Conservation (phyloP, 768 basidiomycete species). For the Boletus coccyginus region DNA sequence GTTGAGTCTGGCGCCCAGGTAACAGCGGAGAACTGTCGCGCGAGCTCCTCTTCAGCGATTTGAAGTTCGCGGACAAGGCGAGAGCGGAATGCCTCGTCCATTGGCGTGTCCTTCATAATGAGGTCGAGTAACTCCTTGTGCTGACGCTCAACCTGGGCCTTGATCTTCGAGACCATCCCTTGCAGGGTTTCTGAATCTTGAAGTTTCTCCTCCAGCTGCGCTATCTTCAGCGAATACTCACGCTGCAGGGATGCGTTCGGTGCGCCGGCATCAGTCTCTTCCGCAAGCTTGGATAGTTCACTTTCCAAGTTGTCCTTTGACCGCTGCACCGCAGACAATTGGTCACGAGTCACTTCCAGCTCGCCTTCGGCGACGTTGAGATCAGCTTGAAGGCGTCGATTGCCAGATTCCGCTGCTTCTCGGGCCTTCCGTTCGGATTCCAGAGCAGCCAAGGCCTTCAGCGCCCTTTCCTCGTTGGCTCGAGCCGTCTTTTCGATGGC, state of each 20-base stretch:
- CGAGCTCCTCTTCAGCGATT: slow-evolving; percentile 46
- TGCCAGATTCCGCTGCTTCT: slow-evolving; percentile 62
- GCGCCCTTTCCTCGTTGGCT: slow-evolving; percentile 58
- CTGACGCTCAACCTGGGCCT: slow-evolving; percentile 61
- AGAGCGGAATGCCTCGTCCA: slow-evolving; percentile 60
- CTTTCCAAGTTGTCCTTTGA: slow-evolving; percentile 66
- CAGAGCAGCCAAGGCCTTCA: slow-evolving; percentile 53
- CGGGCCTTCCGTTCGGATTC: slow-evolving; percentile 67
- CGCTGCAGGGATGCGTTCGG: slow-evolving; percentile 60
- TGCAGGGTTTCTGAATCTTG: slow-evolving; percentile 54
- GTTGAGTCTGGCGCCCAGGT: slow-evolving; percentile 34
- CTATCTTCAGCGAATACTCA: slow-evolving; percentile 61
- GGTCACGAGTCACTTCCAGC: slow-evolving; percentile 51
- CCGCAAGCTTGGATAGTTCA: slow-evolving; percentile 64
- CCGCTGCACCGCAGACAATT: slow-evolving; percentile 49
- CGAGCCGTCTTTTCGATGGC: slow-evolving; percentile 66
- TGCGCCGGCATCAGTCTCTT: slow-evolving; percentile 51
- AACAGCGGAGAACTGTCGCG: slow-evolving; percentile 21
- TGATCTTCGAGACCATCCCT: slow-evolving; percentile 51
- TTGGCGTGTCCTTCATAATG: slow-evolving; percentile 53
- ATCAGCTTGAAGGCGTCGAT: slow-evolving; percentile 59
- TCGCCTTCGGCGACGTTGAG: slow-evolving; percentile 56
- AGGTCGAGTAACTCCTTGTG: slow-evolving; percentile 72
- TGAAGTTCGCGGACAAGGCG: slow-evolving; percentile 63
- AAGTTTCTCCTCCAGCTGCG: slow-evolving; percentile 59